Conservation (phyloP, 352 stramenopile genomes). For the Phytopythium delawarense region DNA sequence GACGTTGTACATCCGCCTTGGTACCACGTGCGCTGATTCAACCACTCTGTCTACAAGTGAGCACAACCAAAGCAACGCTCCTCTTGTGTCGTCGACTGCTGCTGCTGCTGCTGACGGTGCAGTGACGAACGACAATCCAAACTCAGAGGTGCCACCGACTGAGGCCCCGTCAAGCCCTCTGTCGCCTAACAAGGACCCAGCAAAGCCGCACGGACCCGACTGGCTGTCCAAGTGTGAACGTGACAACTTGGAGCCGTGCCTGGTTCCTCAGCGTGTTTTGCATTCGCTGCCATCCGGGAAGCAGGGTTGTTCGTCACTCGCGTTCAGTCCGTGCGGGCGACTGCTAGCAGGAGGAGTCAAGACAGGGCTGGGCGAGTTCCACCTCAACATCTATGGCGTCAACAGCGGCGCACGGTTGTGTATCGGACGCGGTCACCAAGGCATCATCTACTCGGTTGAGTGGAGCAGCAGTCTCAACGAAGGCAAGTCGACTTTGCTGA, state of each 20-base stretch:
- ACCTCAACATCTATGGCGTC: conserved; percentile 45
- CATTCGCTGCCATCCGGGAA: conserved; percentile 48
- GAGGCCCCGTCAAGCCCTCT: too few relatives aligned
- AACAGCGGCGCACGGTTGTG: conserved; percentile 30
- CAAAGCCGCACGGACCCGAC: background rate
- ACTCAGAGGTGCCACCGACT: background rate
- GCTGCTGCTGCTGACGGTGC: too few relatives aligned
- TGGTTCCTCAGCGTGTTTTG: conserved; percentile 54
- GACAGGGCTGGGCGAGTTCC: conserved; percentile 26
- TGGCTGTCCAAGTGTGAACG: conserved; percentile 22
- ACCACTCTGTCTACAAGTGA: background rate
- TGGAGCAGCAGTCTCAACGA: conserved; percentile 26
- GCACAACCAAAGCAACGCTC: background rate
- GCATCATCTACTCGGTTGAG: conserved; percentile 56
- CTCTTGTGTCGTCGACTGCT: background rate
- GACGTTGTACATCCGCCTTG: conserved; percentile 36
- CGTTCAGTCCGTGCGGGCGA: conserved; percentile 54
- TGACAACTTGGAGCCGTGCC: conserved; percentile 32
- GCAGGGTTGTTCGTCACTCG: conserved; percentile 49
- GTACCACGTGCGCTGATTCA: background rate
- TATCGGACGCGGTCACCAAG: conserved; percentile 38
- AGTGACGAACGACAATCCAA: background rate
- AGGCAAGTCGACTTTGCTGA: conserved; percentile 1
- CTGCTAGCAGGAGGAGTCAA: conserved; percentile 47
- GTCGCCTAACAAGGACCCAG: background rate